Conservation (phyloP, 129 eudicot species). For the Scalesia atractyloides region DNA sequence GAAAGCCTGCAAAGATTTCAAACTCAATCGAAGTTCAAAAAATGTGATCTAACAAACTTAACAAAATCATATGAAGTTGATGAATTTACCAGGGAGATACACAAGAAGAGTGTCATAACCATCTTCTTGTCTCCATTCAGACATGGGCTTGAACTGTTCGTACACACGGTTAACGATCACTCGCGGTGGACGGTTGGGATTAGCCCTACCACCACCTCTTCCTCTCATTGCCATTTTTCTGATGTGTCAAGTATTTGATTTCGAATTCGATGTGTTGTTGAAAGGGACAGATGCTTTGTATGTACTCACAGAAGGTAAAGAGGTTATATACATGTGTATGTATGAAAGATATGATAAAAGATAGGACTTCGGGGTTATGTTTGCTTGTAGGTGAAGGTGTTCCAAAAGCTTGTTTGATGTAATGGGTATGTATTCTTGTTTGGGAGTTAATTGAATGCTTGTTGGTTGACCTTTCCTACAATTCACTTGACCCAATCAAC, state of each 20-base stretch:
- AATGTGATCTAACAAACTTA: neutral
- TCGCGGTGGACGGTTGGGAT: constrained; percentile 28
- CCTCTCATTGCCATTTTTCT: constrained; percentile 64
- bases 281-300: constrained; percentile 15
- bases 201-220: constrained; percentile 39
- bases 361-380: constrained; percentile 5
- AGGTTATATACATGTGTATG: neutral
- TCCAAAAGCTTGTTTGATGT: constrained; percentile 31
- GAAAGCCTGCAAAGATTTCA: constrained; percentile 42
- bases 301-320: neutral
- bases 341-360: constrained; percentile 1
- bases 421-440: constrained; percentile 30
- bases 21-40: neutral
- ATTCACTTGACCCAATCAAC: neutral
- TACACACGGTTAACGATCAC: constrained; percentile 30
- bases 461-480: constrained; percentile 27
- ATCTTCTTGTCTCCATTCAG: constrained; percentile 62
- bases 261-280: neutral
- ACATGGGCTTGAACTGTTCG: constrained; percentile 60
- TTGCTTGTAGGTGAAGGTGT: constrained; percentile 28
- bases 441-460: constrained; percentile 20
- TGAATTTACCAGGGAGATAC: constrained; percentile 64
- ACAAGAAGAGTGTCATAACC: constrained; percentile 44
- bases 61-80: neutral
- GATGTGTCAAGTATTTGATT: neutral